Base-by-base conservation (phyloP, 1,284 basidiomycete species). In the Caloboletus firmus region DNA sequence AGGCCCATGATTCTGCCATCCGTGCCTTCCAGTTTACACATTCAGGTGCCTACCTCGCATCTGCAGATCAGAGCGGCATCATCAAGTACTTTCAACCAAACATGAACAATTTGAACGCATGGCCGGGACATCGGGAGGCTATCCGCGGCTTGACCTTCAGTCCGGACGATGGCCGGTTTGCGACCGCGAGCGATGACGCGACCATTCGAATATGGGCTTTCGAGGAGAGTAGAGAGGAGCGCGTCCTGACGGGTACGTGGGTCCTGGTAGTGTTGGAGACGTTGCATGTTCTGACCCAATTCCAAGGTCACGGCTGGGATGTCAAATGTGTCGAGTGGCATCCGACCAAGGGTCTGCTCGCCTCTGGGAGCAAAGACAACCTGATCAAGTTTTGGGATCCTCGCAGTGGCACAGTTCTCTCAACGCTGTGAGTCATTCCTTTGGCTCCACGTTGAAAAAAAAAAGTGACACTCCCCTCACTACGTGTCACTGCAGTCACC, bases 301-400 rank as follows among this genome's bases (percentile, higher is more conserved):
- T 39, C 18, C 52, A 35, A 65, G 93, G 95, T 10, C 96, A 99
- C 67, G 95, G 95, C 3, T 99, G 96, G 95, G 96, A 99, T 66
- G 96, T 98, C 28, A 93, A 96, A 69, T 98, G 95, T 63, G 93
- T 98, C 2, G 91, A 98, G 75, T 99, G 96, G 96, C 96, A 99
- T 73, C 93, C 94, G 5, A 93, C 88, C 4, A 98, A 98, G 72
- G 95, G 96, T 4, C 77, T 99, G 7, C 81, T 99, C 18, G 93
- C 92, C 3, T 94, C 91, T 1, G 96, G 97, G 26, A 92, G 91
- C 66, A 98, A 98, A 74, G 97, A 99, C 72, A 98, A 98, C 72
- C 83, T 95, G 62, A 94, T 99, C 73, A 99, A 98, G 68, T 98
- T 99, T 72, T 99, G 96, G 96, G 96, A 99, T 74, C 97, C 96